Base-by-base conservation (phyloP, 2,329 filamentous ascomycete species). In the Chrysoporthe cubensis region DNA sequence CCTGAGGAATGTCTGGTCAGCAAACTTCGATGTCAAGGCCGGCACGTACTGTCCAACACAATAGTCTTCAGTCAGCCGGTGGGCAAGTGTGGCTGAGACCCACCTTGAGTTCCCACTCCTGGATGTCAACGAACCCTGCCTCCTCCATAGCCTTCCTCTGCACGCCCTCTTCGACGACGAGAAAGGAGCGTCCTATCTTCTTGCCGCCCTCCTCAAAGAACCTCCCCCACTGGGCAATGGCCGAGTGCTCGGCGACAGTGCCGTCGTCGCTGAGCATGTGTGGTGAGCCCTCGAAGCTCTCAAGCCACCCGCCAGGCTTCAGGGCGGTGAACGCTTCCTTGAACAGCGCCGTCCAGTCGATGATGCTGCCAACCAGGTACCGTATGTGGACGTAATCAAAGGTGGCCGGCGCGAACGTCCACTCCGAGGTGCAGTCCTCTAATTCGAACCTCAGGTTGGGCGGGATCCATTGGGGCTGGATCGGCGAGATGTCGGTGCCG, bases 321-420 rank as follows among this genome's bases (percentile, higher is more conserved):
- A 86, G 76, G 66, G 85, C 81, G 63, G 78, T 78, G 73, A 78
- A 85, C 5, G 84, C 76, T 66, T 83, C 83, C 62, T 77, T 76
- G 69, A 88, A 80, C 14, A 88, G 73, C 43, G 80, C 79, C 50
- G 80, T 78, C 74, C 85, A 88, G 69, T 87, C 85, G 5, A 79
- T 75, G 69, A 88, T 81, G 67, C 81, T 81, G 54, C 87, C 87
- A 3, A 81, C 76, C 71, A 88, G 78, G 70, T 85, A 79, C 62
- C 84, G 82, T 5, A 84, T 83, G 74, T 88, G 87, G 68, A 90
- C 83, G 72, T 83, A 88, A 76, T 90, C 87, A 72, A 88, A 86
- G 26, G 70, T 68, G 67, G 70, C 80, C 70, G 69, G 83, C 70
- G 67, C 21, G 73, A 78, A 87, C 76, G 78, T 87, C 80, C 80